Base-by-base conservation (phyloP, 1,139 yeast genomes). In the Dujonia santamariae region DNA sequence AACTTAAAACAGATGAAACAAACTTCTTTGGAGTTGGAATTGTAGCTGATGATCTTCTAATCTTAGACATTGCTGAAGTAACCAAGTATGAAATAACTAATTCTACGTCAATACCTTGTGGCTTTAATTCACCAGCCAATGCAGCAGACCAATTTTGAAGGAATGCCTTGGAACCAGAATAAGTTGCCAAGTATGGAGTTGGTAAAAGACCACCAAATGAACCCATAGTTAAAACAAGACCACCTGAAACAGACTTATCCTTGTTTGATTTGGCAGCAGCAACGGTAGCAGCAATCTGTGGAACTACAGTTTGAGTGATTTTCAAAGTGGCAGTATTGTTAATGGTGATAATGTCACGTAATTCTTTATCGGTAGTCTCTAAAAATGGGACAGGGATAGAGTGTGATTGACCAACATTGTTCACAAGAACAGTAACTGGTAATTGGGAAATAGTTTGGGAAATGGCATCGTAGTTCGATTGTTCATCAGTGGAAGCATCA, bases 91-190 rank as follows among this genome's bases (percentile, higher is more conserved):
- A 86, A 35, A 90, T 61, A 25, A 86, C 80, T 32, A 87, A 64
- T 60, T 90, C 92, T 38, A 87, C 97, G 51, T 92, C 98, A 43
- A 92, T 73, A 15, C 80, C 76, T 35, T 75, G 62, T 1, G 76
- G 60, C 31, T 71, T 64, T 50, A 92, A 71, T 60, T 92, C 99
- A 16, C 90, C 86, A n/a, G 96, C 83, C 46, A 92, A 70, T 1
- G 97, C 90, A 38, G 75, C 67, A 35, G 92, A 85, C 98, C 98
- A 92, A 37, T 80, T 76, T 63, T 92, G 97, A 51, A 92, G 71
- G 61, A 92, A 92, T 5, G 96, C 90, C 67, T 92, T 92, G 34
- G 97, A 88, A 12, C 98, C 99, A 13, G 97, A 85, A 65, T 92
- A 92, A 6, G 92, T 84, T 16, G 97, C 96, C 51, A 94, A 74